Percentiles rank a stretch among this genome's conserved stretches.
phyloP scores from a whole-genome alignment of 2,329 filamentous ascomycete genomes.

The Pseudogymnoascus sp. region DNA sequence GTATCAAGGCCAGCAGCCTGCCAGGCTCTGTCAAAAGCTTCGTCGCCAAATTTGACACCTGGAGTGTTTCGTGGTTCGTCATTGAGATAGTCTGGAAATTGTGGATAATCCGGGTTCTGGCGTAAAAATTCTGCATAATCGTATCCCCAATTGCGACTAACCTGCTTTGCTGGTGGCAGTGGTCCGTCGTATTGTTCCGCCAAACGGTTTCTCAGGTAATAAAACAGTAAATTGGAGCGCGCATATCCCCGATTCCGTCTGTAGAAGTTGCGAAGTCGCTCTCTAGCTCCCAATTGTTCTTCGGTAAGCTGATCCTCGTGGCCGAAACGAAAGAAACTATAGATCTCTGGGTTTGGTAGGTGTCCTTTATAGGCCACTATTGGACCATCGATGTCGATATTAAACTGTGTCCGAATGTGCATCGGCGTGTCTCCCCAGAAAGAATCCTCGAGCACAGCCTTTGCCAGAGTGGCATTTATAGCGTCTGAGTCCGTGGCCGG shows the following conservation, averaged over 20 bases:
- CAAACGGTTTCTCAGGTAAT: background rate
- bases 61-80: constrained; percentile 14
- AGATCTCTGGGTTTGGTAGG: background rate
- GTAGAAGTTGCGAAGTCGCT: background rate
- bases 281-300: background rate
- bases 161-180: background rate
- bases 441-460: background rate
- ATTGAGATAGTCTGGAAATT: background rate
- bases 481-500: background rate
- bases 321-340: background rate
- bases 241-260: background rate
- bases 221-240: background rate
- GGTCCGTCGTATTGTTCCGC: constrained; percentile 10
- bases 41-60: constrained; percentile 26
- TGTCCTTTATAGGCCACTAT: background rate
- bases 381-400: background rate
- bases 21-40: background rate
- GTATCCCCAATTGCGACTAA: background rate
- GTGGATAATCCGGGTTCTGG: background rate
- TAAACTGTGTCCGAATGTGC: background rate
- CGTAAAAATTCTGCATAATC: background rate
- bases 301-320: background rate
- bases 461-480: background rate
- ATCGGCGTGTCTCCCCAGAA: background rate
- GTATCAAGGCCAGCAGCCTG: background rate